These are phyloP conservation scores for Thermomucor indicae-seudaticae DNA, from an alignment of 371 early-diverging fungal genomes.

Conservation along the genomic window DNA sequence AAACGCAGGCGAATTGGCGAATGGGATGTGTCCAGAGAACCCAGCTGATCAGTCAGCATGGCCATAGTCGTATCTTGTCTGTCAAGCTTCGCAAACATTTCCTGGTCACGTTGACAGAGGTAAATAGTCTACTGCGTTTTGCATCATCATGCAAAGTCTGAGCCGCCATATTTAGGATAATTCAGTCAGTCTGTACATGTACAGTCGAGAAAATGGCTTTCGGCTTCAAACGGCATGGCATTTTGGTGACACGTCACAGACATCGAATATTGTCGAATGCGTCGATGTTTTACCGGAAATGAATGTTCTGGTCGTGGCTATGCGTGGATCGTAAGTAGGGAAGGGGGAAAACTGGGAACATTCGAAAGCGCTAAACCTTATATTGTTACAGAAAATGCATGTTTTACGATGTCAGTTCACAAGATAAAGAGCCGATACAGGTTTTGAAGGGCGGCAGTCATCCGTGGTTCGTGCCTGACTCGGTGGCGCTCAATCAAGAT, in stretches of 20 bases:
- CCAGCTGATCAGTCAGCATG: conserved; percentile 17
- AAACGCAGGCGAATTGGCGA: conserved; percentile 36
- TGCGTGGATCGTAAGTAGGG: conserved; percentile 43
- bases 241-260: conserved; percentile 34
- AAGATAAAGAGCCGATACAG: conserved; percentile 40
- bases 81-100: conserved; percentile 26
- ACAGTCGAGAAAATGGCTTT: conserved; percentile 22
- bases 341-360: background rate
- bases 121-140: conserved; percentile 11
- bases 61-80: conserved; percentile 25
- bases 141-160: background rate
- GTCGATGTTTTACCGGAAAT: conserved; percentile 42
- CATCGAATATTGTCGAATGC: conserved; percentile 31
- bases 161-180: conserved; percentile 28
- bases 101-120: conserved; percentile 38
- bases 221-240: conserved; percentile 20
- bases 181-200: conserved; percentile 27
- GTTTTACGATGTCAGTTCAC: conserved; percentile 36
- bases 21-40: conserved; percentile 36
- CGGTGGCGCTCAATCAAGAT: conserved; percentile 33
- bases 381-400: conserved; percentile 27
- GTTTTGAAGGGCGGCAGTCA: conserved; percentile 41
- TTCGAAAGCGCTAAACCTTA: background rate
- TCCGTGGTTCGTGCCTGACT: conserved; percentile 41
- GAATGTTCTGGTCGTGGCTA: conserved; percentile 40